Conservation (phyloP, 2,329 filamentous ascomycete genomes). For the Penicillium hesseltinei region DNA sequence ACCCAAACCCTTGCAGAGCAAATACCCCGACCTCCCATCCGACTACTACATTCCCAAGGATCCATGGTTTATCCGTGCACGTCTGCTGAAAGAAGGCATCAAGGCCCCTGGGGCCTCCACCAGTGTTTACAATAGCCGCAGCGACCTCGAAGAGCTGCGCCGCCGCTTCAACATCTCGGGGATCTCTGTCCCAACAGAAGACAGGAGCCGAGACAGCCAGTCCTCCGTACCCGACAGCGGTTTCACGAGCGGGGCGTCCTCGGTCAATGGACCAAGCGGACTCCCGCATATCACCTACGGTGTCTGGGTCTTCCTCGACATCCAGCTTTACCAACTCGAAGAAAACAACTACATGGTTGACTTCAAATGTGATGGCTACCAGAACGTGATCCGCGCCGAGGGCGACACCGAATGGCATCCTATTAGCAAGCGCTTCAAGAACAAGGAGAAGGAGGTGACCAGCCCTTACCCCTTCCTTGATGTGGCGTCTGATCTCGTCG, state of each 20-base stretch:
- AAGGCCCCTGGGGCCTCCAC: conserved; percentile 49
- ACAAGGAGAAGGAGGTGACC: conserved; percentile 92
- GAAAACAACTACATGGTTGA: conserved; percentile 91
- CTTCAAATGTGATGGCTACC: conserved; percentile 97
- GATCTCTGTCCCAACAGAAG: conserved; percentile 34
- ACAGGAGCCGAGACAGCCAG: conserved; percentile 25
- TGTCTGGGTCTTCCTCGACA: conserved; percentile 91
- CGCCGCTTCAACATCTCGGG: conserved; percentile 40
- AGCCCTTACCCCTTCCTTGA: conserved; percentile 95
- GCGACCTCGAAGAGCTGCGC: conserved; percentile 43
- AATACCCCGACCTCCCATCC: conserved; percentile 46
- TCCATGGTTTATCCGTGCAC: conserved; percentile 89
- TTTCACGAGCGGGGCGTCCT: conserved; percentile 34
- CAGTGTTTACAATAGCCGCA: conserved; percentile 41
- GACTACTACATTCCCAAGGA: conserved; percentile 87
- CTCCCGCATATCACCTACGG: conserved; percentile 58
- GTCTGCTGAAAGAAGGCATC: conserved; percentile 81
- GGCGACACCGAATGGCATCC: conserved; percentile 47
- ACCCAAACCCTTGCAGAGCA: conserved; percentile 41
- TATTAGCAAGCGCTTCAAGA: conserved; percentile 49
- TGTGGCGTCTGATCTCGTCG: conserved; percentile 86
- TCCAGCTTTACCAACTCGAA: conserved; percentile 94
- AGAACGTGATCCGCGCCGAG: conserved; percentile 67
- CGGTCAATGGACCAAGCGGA: conserved; percentile 32
- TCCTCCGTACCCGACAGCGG: conserved; percentile 35